Conservation (phyloP, 192 early-diverging fungal genomes). For the Mortierella claussenii region DNA sequence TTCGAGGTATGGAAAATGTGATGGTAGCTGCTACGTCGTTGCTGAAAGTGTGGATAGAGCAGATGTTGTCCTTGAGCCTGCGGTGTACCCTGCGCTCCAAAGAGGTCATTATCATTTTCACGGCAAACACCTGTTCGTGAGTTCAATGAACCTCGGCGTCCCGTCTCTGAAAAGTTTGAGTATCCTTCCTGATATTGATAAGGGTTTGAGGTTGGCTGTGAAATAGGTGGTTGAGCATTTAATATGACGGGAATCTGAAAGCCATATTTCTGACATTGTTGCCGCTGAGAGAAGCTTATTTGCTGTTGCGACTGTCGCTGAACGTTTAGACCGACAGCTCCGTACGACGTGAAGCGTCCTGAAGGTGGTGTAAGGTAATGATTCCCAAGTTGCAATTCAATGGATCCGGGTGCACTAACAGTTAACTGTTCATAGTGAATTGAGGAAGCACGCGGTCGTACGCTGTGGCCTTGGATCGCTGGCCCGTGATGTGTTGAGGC, state of each 20-base stretch:
- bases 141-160: not conserved
- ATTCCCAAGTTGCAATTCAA: too few species aligned
- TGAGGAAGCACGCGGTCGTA: too few species aligned
- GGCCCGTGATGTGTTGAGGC: too few species aligned
- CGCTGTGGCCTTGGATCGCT: too few species aligned
- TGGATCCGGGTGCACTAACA: too few species aligned
- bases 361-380: too few species aligned
- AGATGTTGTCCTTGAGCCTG: slow-evolving; percentile 1
- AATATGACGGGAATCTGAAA: not conserved
- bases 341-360: too few species aligned
- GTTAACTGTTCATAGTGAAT: too few species aligned
- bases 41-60: slow-evolving; percentile 1
- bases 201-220: slow-evolving; percentile 6
- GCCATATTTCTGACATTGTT: too few species aligned
- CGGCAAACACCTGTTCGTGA: slow-evolving; percentile 10
- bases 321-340: too few species aligned
- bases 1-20: not conserved
- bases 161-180: not conserved
- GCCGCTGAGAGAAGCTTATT: too few species aligned
- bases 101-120: not conserved
- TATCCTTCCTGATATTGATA: not conserved
- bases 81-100: not conserved
- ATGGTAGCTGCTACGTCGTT: slow-evolving; percentile 12
- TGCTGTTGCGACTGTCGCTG: too few species aligned
- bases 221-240: slow-evolving; percentile 9